These are phyloP conservation scores for Penicillium malachiteum DNA, from an alignment of 495 filamentous ascomycete genomes.

Conservation along the genomic window DNA sequence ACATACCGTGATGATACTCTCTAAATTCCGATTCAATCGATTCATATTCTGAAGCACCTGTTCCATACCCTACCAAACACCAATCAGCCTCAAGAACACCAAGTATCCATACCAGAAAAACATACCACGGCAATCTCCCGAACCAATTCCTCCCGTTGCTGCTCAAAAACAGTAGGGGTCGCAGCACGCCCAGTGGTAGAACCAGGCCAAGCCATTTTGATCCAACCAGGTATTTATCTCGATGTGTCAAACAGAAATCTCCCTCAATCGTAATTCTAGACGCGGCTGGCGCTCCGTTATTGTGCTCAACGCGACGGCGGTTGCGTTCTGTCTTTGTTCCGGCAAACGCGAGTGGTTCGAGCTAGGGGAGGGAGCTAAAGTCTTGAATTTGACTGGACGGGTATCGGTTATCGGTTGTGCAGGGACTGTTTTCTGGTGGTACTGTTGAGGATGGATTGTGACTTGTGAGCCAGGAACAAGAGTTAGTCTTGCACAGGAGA, in stretches of 20 bases:
- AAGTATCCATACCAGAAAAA: conserved; percentile 4
- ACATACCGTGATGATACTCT: conserved; percentile 84
- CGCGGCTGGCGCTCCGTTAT: neutral
- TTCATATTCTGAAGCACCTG: conserved; percentile 96
- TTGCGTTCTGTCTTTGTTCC: neutral
- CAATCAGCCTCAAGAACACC: neutral
- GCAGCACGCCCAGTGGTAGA: conserved; percentile 26
- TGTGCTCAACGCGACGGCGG: neutral
- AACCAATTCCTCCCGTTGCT: conserved; percentile 75
- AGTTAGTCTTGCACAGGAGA: neutral
- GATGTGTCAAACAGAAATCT: no score
- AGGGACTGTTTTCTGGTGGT: neutral
- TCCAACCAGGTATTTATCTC: no score
- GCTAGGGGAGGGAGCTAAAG: neutral
- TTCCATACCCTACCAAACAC: conserved; percentile 68
- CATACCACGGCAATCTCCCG: conserved; percentile 74
- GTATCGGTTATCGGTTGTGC: neutral
- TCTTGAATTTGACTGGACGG: neutral
- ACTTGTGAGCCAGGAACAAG: neutral
- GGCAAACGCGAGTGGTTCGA: neutral
- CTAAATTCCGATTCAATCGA: conserved; percentile 85
- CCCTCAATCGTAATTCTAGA: neutral
- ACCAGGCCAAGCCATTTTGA: conserved; percentile 19
- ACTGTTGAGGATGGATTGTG: neutral
- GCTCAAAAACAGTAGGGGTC: conserved; percentile 62